Conservation (phyloP, 371 early-diverging fungal genomes). For the Syncephalastrum contaminatum region DNA sequence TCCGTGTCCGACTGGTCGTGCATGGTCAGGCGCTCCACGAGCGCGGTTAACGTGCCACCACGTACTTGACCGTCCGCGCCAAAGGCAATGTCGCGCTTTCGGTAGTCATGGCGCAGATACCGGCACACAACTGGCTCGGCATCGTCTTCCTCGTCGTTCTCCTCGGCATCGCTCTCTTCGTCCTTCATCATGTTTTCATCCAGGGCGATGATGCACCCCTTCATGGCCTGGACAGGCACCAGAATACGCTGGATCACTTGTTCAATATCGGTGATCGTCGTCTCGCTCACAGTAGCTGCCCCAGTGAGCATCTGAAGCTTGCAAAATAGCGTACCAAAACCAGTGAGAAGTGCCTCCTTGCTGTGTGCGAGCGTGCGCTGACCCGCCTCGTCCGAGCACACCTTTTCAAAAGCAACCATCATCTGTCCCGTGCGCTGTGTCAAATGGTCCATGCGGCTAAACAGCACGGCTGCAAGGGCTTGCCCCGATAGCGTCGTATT, state of each 20-base stretch:
- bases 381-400: conserved; percentile 13
- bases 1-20: conserved; percentile 74
- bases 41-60: conserved; percentile 81
- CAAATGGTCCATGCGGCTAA: conserved; percentile 46
- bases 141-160: conserved; percentile 7
- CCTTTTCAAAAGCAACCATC: conserved; percentile 28
- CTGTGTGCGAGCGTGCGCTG: conserved; percentile 10
- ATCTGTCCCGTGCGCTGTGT: conserved; percentile 36
- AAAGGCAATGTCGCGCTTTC: conserved; percentile 71
- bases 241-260: conserved; percentile 18
- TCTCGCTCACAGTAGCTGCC: conserved; percentile 1
- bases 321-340: conserved; percentile 63
- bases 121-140: conserved; percentile 2
- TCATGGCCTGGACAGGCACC: not conserved
- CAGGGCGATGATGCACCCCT: not conserved
- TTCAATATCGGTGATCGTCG: conserved; percentile 14
- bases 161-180: not conserved
- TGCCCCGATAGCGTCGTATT: conserved; percentile 6
- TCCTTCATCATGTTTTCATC: conserved; percentile 2
- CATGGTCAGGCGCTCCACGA: conserved; percentile 84
- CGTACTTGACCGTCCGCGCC: conserved; percentile 83
- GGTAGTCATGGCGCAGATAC: conserved; percentile 4
- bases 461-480: conserved; percentile 38
- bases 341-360: conserved; percentile 54
- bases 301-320: conserved; percentile 59